These are phyloP conservation scores for Pseudogymnoascus sp. DNA, from an alignment of 2,329 filamentous ascomycete genomes.

Conservation along the genomic window DNA sequence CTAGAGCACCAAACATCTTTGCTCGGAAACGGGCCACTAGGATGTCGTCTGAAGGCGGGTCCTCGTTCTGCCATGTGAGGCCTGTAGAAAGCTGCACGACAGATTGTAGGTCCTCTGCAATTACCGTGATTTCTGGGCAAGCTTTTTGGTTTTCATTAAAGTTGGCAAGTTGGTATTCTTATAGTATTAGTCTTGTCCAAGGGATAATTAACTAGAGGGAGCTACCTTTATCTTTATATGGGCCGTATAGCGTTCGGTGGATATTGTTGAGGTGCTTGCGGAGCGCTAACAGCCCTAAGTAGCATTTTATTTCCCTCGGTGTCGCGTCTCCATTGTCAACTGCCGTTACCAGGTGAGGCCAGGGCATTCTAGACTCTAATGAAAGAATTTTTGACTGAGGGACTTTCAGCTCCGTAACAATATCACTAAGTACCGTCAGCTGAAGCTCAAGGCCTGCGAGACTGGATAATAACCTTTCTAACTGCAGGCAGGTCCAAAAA, in stretches of 20 bases:
- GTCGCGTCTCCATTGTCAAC: slow-evolving; percentile 37
- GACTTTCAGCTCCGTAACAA: slow-evolving; percentile 75
- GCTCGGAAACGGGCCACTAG: slow-evolving; percentile 76
- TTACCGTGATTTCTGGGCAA: no score
- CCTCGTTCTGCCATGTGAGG: slow-evolving; percentile 51
- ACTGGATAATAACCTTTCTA: slow-evolving; percentile 61
- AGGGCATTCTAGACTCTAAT: slow-evolving; percentile 57
- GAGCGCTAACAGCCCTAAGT: slow-evolving; percentile 55
- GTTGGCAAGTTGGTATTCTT: no score
- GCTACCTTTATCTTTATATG: slow-evolving; percentile 12
- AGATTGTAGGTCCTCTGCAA: no score
- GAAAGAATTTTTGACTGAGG: slow-evolving; percentile 53
- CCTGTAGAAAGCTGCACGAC: no score
- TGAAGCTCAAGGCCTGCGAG: neutral
- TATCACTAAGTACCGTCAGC: slow-evolving; percentile 52
- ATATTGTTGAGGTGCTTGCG: slow-evolving; percentile 57
- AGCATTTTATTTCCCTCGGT: slow-evolving; percentile 24
- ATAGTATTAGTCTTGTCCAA: no score
- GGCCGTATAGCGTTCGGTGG: slow-evolving; percentile 37
- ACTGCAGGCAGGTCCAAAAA: slow-evolving; percentile 89
- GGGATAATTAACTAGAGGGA: no score
- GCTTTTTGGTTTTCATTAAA: no score
- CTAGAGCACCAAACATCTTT: slow-evolving; percentile 89
- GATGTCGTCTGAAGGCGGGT: slow-evolving; percentile 67
- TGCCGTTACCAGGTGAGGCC: slow-evolving; percentile 48